Evolutionary conservation across 768 basidiomycete species (phyloP).

Genomic region (Boletellus ananas): DNA sequence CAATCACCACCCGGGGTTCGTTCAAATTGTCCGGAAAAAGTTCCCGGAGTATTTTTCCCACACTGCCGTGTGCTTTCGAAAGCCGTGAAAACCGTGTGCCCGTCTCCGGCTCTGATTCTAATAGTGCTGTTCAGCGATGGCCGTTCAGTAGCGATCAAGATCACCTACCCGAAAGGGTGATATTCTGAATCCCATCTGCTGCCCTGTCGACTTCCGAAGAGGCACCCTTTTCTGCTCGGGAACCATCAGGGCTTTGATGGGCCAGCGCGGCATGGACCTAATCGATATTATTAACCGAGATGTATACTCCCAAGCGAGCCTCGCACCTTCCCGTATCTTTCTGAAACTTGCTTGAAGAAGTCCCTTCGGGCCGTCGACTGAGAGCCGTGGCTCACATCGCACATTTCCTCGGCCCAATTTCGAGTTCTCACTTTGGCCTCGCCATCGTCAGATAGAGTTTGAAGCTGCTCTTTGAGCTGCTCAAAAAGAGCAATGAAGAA

Average conservation of each 20-base stretch:
- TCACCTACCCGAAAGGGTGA: too few species aligned
- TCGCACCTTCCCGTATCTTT: neutral
- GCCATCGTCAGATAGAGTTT: too few species aligned
- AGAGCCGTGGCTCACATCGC: neutral
- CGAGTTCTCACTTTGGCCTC: neutral
- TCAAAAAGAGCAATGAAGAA: neutral
- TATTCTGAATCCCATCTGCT: too few species aligned
- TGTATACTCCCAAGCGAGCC: too few species aligned
- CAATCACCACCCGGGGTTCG: slow-evolving; percentile 11
- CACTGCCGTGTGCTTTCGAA: neutral
- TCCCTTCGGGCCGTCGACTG: neutral
- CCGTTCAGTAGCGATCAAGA: too few species aligned
- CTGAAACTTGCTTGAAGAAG: neutral
- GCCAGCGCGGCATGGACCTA: too few species aligned
- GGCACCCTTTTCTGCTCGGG: too few species aligned
- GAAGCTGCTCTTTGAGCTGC: neutral
- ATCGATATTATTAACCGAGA: too few species aligned
- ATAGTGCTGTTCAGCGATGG: too few species aligned
- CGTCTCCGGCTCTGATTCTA: too few species aligned
- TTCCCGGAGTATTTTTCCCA: neutral
- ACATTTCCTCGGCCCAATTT: neutral
- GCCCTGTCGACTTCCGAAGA: too few species aligned
- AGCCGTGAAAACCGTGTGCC: neutral
- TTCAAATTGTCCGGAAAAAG: neutral
- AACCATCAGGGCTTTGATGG: too few species aligned